phyloP scores from a whole-genome alignment of 306 rosid genomes.

The Comarum palustre region DNA sequence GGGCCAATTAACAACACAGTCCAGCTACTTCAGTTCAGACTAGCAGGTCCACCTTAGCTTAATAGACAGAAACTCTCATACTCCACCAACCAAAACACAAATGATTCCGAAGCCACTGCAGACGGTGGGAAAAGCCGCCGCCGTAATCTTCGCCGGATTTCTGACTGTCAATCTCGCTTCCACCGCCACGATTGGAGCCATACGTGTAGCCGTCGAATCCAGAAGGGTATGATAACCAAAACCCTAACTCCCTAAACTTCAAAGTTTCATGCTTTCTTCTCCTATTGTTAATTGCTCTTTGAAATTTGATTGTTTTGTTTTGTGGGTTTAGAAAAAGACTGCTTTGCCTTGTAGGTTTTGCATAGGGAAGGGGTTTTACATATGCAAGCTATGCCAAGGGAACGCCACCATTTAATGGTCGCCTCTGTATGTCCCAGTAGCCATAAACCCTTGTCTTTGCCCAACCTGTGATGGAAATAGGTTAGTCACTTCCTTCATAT shows the following conservation, averaged over 20 bases:
- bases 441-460: conserved; percentile 88
- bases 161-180: conserved; percentile 59
- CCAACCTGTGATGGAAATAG: conserved; percentile 95
- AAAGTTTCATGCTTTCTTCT: not conserved
- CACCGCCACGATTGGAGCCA: conserved; percentile 51
- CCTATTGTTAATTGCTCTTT: not conserved
- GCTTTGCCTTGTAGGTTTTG: conserved; percentile 69
- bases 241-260: not conserved
- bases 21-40: not conserved
- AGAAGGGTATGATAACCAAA: conserved; percentile 51
- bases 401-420: conserved; percentile 76
- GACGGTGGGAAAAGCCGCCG: conserved; percentile 41
- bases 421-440: conserved; percentile 79
- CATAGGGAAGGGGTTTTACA: conserved; percentile 76
- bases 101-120: conserved; percentile 52
- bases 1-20: not conserved
- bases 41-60: not conserved
- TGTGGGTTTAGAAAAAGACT: conserved; percentile 44
- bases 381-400: conserved; percentile 82
- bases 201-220: conserved; percentile 50
- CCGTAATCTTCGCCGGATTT: conserved; percentile 57
- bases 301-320: conserved; percentile 5
- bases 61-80: not conserved
- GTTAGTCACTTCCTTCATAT: conserved; percentile 31
- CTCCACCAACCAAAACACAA: not conserved